A percentile compares a stretch with the other conserved stretches of the same genome.
These are phyloP conservation scores for Penicillium janthinellum DNA, from an alignment of 2,329 filamentous ascomycete genomes.

Conservation along the genomic window DNA sequence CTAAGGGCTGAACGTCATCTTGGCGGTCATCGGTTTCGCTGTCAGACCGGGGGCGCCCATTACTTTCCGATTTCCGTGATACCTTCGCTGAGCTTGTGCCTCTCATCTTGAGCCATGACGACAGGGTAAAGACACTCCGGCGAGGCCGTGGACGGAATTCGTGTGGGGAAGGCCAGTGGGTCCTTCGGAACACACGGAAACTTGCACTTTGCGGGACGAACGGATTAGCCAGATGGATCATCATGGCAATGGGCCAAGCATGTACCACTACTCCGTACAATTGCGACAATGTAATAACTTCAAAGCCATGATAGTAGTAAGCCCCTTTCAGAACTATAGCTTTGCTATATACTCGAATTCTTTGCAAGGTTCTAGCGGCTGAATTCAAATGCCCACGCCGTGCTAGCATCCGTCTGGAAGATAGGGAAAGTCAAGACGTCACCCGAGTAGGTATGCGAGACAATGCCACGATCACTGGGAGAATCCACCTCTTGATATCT, in stretches of 20 bases:
- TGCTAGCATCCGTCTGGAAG: slow-evolving; percentile 39
- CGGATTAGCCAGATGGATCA: too few species aligned
- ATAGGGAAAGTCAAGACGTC: slow-evolving; percentile 43
- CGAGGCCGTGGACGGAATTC: not conserved
- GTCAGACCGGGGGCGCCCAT: not conserved
- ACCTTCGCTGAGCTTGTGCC: not conserved
- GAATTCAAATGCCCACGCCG: slow-evolving; percentile 48
- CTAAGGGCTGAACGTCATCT: not conserved
- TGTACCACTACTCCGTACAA: too few species aligned
- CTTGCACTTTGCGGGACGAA: not conserved
- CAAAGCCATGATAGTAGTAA: too few species aligned
- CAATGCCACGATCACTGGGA: slow-evolving; percentile 35
- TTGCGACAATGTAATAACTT: too few species aligned
- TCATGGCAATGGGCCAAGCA: too few species aligned
- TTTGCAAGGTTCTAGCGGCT: not conserved
- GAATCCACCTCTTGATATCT: slow-evolving; percentile 33
- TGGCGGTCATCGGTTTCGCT: not conserved
- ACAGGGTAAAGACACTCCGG: not conserved
- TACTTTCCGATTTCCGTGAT: not conserved
- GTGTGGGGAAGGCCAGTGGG: not conserved
- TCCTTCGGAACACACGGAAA: not conserved
- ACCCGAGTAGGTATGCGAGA: slow-evolving; percentile 37
- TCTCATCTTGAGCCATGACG: not conserved
- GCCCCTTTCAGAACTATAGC: too few species aligned
- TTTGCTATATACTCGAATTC: not conserved